A percentile compares a stretch with the other conserved stretches of the same genome.
phyloP scores from a whole-genome alignment of 139 green algal genomes.

The Coelastrella sp. region DNA sequence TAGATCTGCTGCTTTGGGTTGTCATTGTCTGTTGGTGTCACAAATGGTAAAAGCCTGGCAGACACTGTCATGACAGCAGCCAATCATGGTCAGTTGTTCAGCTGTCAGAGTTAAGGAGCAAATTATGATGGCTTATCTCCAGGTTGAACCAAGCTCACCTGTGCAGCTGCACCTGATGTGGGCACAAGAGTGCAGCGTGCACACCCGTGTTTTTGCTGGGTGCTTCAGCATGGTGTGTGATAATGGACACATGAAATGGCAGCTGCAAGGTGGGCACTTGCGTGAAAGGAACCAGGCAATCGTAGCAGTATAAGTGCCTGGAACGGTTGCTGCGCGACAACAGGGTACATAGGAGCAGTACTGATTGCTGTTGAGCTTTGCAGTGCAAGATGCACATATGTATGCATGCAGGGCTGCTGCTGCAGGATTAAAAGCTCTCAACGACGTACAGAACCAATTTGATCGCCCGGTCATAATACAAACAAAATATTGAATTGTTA shows the following conservation, averaged over 20 bases:
- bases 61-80: too few relatives aligned
- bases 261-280: constrained; percentile 49
- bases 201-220: constrained; percentile 67
- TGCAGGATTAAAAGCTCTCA: too few relatives aligned
- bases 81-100: too few relatives aligned
- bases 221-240: constrained; percentile 57
- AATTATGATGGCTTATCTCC: background rate
- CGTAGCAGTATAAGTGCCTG: constrained; percentile 53
- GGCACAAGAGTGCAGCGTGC: constrained; percentile 48
- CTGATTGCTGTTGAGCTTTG: too few relatives aligned
- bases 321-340: constrained; percentile 13
- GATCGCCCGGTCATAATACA: too few relatives aligned
- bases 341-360: too few relatives aligned
- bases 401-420: too few relatives aligned
- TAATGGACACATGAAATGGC: constrained; percentile 65
- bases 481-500: too few relatives aligned
- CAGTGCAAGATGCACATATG: too few relatives aligned
- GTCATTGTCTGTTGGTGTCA: too few relatives aligned
- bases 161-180: constrained; percentile 54
- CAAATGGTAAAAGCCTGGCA: too few relatives aligned
- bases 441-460: background rate
- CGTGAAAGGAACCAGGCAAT: constrained; percentile 62
- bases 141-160: constrained; percentile 36
- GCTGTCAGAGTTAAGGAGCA: background rate
- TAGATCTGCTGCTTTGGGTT: background rate